Evolutionary conservation across 441 rosid genomes (phyloP), one percentile per base, ranked within the genome.

Genomic region (Euphorbia corollata): DNA sequence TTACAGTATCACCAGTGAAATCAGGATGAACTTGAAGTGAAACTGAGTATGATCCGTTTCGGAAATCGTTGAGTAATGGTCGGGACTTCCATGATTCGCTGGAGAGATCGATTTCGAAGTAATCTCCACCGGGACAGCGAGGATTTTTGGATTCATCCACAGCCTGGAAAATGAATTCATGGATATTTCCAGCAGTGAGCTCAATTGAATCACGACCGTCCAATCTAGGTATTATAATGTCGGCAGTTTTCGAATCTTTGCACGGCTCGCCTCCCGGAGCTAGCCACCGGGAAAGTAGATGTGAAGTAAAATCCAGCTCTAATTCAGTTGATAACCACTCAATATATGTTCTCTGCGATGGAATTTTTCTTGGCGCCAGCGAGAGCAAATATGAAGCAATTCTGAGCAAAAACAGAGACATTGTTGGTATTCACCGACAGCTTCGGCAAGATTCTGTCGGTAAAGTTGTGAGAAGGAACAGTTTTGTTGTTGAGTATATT

Each of bases 11-110:
- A 68, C 97, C 99, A 20, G 75, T 71, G 68, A 91, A 94, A 78
- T 94, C 92, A 3, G 90, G 99, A 85, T 94, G 98, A 55, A 91
- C 91, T 61, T 91, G 99, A 63, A 94, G 78, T 7, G 80, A 82
- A 67, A 89, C 30, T 0, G 88, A 82, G 78, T 94, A 94, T 3
- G 87, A 80, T 36, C 98, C 99, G 65, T 91, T 85, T 23, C 87
- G 87, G 27, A 88, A 88, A 75, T 94, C 98, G 71, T 76, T 88
- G 54, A 94, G 84, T 59, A 79, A 71, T 20, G 99, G 98, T 68
- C 97, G 72, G 0, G 96, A 91, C 74, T 89, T 94, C 98, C 99
- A 94, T 11, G 80, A 76, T 57, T 82, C 89, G 0, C 99, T 94
- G 2, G 98, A 86, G 63, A 94, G 88, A 75, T 91, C 99, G 0